Conservation (phyloP, 1,139 yeast species). For the Debaryomyces sp. region DNA sequence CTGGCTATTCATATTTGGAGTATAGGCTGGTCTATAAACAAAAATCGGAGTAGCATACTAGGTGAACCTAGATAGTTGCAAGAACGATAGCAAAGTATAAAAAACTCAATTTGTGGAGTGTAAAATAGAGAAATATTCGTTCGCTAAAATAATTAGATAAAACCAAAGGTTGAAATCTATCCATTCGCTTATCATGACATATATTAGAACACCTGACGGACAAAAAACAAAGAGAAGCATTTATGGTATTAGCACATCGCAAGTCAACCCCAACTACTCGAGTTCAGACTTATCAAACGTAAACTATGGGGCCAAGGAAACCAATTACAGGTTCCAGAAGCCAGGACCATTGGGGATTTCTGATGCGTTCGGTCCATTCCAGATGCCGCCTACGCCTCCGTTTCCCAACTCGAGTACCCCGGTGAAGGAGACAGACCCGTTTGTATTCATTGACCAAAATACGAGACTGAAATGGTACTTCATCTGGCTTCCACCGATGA, state of each 20-base stretch:
- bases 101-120: background rate
- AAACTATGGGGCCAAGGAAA: conserved; percentile 6
- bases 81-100: background rate
- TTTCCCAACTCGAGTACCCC: conserved; percentile 39
- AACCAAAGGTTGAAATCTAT: background rate
- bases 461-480: background rate
- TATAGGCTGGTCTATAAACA: background rate
- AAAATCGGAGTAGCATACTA: background rate
- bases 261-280: conserved; percentile 31
- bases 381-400: conserved; percentile 41
- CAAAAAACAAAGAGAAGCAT: background rate
- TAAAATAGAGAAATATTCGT: background rate
- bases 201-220: background rate
- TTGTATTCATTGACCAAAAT: background rate
- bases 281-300: conserved; percentile 30
- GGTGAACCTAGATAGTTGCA: background rate
- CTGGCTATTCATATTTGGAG: background rate
- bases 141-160: background rate
- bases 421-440: conserved; percentile 11
- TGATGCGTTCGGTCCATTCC: conserved; percentile 11
- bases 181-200: conserved; percentile 1
- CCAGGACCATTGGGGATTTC: conserved; percentile 1
- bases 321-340: background rate
- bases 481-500: conserved; percentile 29
- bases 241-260: conserved; percentile 13